These are phyloP conservation scores for Rubia tinctorum DNA, from an alignment of 305 asterid species.

Conservation along the genomic window DNA sequence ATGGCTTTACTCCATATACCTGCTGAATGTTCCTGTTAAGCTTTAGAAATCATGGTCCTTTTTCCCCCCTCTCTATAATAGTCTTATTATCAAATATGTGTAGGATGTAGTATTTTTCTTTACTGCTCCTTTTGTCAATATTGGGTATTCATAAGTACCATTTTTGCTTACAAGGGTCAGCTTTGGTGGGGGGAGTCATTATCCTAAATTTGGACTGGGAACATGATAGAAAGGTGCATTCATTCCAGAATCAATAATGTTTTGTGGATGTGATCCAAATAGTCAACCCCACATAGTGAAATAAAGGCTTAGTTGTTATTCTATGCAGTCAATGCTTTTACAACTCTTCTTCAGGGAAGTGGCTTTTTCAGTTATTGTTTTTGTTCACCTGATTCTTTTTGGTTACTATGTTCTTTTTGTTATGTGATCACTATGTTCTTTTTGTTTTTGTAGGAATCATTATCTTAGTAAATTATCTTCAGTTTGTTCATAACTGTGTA, in stretches of 20 bases:
- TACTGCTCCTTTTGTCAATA: neutral
- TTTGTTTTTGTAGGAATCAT: neutral
- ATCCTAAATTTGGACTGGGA: neutral
- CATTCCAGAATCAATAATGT: neutral
- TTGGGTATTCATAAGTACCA: neutral
- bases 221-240: neutral
- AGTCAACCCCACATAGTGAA: neutral
- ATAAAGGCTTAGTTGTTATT: neutral
- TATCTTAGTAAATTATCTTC: neutral
- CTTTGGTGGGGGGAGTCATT: neutral
- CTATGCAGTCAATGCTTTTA: neutral
- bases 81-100: neutral
- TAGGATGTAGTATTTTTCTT: neutral
- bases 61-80: neutral
- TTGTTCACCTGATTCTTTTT: neutral
- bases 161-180: neutral
- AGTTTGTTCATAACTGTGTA: neutral
- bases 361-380: neutral
- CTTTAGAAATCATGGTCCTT: neutral
- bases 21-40: conserved; percentile 2
- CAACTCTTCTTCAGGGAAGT: neutral
- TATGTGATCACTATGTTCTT: no score
- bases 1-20: neutral
- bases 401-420: no score
- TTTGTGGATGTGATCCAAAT: neutral